phyloP scores from a whole-genome alignment of 805 yeast species.

The Grigorovia humatica region DNA sequence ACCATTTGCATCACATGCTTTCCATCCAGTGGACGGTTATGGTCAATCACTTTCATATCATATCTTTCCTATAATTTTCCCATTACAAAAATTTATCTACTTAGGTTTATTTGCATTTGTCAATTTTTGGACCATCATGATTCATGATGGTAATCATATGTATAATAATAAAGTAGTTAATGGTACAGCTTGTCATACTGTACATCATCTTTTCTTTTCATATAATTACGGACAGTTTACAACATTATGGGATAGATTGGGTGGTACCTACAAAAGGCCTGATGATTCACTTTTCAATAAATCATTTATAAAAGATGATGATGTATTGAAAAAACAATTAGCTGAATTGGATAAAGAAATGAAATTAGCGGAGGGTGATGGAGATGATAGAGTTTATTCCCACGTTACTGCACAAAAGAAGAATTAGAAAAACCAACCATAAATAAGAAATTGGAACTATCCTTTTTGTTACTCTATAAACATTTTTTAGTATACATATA shows the following conservation, averaged over 20 bases:
- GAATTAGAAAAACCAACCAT: background rate
- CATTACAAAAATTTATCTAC: constrained; percentile 80
- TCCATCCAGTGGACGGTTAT: constrained; percentile 97
- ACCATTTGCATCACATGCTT: constrained; percentile 96
- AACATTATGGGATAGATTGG: constrained; percentile 95
- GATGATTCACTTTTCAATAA: constrained; percentile 76
- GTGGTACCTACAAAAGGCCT: constrained; percentile 87
- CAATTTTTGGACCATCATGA: constrained; percentile 97
- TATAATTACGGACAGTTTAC: constrained; percentile 98
- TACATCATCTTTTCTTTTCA: constrained; percentile 93
- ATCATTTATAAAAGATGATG: constrained; percentile 42
- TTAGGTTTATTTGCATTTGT: constrained; percentile 78
- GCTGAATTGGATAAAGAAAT: constrained; percentile 70
- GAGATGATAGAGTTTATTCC: constrained; percentile 60
- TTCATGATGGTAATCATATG: constrained; percentile 94
- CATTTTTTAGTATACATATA: constrained; percentile 6
- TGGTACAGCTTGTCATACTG: constrained; percentile 97
- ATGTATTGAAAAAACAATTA: constrained; percentile 62
- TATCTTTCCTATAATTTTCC: constrained; percentile 82
- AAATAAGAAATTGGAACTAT: background rate
- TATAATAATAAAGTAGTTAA: constrained; percentile 89
- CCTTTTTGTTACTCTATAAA: background rate
- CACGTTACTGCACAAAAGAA: constrained; percentile 21
- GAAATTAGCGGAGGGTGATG: constrained; percentile 66
- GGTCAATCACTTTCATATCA: constrained; percentile 91